A percentile compares a stretch with the other conserved stretches of the same genome.
Conservation (phyloP, 306 rosid species). For the Vachellia pachyceras region DNA sequence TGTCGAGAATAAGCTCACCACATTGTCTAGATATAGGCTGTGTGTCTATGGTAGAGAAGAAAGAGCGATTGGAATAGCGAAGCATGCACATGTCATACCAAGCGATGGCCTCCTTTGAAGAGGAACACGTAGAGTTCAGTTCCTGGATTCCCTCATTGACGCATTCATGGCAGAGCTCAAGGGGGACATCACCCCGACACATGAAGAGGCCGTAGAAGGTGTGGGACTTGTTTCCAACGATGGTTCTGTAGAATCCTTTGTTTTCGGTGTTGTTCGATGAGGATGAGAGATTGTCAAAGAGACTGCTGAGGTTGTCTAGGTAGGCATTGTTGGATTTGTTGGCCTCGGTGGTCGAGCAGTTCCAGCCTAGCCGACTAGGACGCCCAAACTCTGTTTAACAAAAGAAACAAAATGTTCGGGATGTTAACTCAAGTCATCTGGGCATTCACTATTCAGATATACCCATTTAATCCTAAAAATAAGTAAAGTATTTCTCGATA, state of each 20-base stretch:
- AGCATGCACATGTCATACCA: conserved; percentile 41
- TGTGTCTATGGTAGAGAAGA: background rate
- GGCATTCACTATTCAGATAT: too few species aligned
- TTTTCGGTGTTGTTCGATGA: background rate
- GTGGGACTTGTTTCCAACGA: background rate
- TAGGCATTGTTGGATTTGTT: background rate
- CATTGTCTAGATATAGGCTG: background rate
- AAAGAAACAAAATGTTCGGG: background rate
- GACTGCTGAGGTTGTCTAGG: background rate
- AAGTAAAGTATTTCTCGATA: too few species aligned
- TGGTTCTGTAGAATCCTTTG: background rate
- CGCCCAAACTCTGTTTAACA: background rate
- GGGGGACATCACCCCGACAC: conserved; percentile 35
- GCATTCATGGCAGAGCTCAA: background rate
- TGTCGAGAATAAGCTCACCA: background rate
- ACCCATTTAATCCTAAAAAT: too few species aligned
- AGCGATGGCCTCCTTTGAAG: conserved; percentile 25
- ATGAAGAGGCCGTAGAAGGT: conserved; percentile 32
- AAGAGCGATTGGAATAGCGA: conserved; percentile 37
- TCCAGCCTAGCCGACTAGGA: background rate
- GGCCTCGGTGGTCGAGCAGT: background rate
- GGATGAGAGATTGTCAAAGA: background rate
- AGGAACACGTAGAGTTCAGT: background rate
- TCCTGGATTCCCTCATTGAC: conserved; percentile 10
- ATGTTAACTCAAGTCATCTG: background rate